phyloP scores from a whole-genome alignment of 78 protist genomes.

The Cavenderia fasciculata region DNA sequence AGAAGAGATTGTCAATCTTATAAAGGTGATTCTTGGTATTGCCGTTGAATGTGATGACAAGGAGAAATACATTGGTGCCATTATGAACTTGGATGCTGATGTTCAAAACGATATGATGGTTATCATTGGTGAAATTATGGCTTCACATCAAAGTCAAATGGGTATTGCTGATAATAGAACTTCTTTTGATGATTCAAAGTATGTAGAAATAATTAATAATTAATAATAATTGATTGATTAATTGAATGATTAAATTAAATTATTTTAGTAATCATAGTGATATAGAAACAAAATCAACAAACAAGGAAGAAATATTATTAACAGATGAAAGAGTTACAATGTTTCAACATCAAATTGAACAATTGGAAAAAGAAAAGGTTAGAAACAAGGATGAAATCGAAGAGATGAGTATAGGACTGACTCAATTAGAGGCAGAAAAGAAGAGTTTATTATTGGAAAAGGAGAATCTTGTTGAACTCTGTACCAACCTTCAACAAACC shows the following conservation, averaged over 20 bases:
- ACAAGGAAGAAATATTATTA: no score
- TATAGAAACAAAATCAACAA: no score
- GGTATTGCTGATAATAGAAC: not conserved
- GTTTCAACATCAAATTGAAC: conserved; percentile 24
- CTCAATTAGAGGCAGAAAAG: not conserved
- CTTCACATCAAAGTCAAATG: conserved; percentile 12
- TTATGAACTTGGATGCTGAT: conserved; percentile 47
- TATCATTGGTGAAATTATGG: conserved; percentile 25
- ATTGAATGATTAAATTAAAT: no score
- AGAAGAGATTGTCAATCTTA: conserved; percentile 32
- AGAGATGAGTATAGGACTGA: conserved; percentile 11
- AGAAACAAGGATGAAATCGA: conserved; percentile 29
- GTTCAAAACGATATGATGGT: conserved; percentile 53
- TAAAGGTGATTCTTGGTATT: conserved; percentile 51
- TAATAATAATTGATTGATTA: no score
- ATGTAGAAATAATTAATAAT: not conserved
- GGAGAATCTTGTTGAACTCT: conserved; percentile 29
- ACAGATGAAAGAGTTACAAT: no score
- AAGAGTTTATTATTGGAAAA: conserved; percentile 9
- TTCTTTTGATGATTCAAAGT: conserved; percentile 20
- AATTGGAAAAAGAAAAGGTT: conserved; percentile 17
- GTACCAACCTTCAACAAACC: conserved; percentile 36
- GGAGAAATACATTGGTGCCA: conserved; percentile 31
- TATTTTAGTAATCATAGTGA: not conserved
- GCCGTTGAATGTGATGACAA: conserved; percentile 64